These are phyloP conservation scores for Penicillium occitanis DNA, from an alignment of 2,329 filamentous ascomycete genomes.

Conservation along the genomic window DNA sequence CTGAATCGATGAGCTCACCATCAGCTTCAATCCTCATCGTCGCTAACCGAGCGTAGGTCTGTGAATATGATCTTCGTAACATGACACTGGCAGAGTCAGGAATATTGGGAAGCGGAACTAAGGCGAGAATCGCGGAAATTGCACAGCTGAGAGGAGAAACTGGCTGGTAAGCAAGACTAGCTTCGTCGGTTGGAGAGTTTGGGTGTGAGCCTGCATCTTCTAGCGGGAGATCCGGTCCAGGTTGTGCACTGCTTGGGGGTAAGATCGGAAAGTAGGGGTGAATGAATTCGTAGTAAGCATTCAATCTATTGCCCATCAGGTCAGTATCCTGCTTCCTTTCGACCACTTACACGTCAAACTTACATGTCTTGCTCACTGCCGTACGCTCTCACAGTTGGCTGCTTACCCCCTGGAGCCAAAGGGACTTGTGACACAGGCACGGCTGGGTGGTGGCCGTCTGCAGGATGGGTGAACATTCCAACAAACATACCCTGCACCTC, in stretches of 20 bases:
- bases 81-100: slow-evolving; percentile 37
- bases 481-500: slow-evolving; percentile 40
- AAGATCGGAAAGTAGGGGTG: slow-evolving; percentile 49
- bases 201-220: slow-evolving; percentile 33
- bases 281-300: slow-evolving; percentile 49
- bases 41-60: slow-evolving; percentile 42
- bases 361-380: slow-evolving; percentile 45
- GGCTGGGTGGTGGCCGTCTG: slow-evolving; percentile 28
- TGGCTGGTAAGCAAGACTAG: slow-evolving; percentile 37
- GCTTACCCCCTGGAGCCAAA: slow-evolving; percentile 28
- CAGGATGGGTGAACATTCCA: slow-evolving; percentile 33
- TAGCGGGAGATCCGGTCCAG: slow-evolving; percentile 36
- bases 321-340: neutral
- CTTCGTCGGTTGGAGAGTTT: slow-evolving; percentile 33
- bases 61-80: slow-evolving; percentile 41
- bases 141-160: slow-evolving; percentile 47
- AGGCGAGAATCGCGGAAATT: slow-evolving; percentile 44
- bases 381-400: slow-evolving; percentile 40
- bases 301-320: slow-evolving; percentile 33
- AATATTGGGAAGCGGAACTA: slow-evolving; percentile 45
- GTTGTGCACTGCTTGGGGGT: slow-evolving; percentile 37
- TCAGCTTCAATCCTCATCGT: slow-evolving; percentile 43
- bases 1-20: slow-evolving; percentile 43
- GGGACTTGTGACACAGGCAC: slow-evolving; percentile 30
- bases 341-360: slow-evolving; percentile 20